A percentile compares a stretch with the other conserved stretches of the same genome.
phyloP scores from a whole-genome alignment of 495 filamentous ascomycete genomes.

The Neurospora sp. region DNA sequence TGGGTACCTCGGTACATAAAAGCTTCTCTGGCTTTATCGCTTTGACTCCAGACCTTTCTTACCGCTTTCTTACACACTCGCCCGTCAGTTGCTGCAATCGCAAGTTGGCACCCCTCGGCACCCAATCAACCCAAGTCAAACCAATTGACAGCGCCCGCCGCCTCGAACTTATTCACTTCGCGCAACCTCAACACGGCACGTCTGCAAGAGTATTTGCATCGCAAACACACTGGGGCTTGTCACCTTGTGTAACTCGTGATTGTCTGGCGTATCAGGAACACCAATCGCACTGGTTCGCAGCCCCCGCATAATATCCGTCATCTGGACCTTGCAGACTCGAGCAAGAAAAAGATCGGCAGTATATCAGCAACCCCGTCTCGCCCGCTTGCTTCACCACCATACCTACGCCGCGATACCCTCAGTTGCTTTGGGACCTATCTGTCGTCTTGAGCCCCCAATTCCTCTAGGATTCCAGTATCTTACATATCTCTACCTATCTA shows the following conservation, averaged over 20 bases:
- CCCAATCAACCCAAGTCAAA: neutral
- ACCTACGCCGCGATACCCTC: neutral
- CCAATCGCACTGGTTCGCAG: neutral
- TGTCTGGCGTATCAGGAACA: neutral
- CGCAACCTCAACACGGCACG: neutral
- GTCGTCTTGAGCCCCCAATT: neutral
- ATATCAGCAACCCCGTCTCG: neutral
- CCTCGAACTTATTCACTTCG: neutral
- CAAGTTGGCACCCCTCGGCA: neutral
- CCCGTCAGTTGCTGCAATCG: neutral
- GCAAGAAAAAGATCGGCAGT: neutral
- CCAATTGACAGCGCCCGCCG: neutral
- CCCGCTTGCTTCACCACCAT: neutral
- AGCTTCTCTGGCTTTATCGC: neutral
- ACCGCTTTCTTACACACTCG: neutral
- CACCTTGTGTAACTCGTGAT: neutral
- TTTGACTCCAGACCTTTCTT: neutral
- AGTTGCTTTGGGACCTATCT: neutral
- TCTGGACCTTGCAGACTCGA: neutral
- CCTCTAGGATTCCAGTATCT: neutral
- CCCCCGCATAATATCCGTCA: neutral
- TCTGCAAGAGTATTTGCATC: neutral
- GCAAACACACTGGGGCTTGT: neutral
- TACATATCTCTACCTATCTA: neutral
- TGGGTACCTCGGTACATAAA: neutral